These are phyloP conservation scores for Striga hermonthica DNA, from an alignment of 305 asterid species.

Conservation along the genomic window DNA sequence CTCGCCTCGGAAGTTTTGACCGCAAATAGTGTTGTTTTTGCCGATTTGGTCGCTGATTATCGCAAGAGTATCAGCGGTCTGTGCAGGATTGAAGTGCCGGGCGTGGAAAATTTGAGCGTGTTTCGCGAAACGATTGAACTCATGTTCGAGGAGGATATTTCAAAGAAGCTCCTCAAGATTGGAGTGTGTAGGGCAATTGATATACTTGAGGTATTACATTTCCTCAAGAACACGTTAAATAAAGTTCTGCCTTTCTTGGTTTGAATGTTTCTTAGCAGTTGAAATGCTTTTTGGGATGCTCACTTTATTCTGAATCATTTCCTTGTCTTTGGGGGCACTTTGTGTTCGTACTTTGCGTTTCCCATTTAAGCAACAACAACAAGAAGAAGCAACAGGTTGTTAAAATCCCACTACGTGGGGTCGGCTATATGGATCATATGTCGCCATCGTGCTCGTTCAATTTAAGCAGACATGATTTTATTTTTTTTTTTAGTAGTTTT, in stretches of 20 bases:
- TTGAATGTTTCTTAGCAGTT: conserved; percentile 8
- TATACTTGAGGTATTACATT: conserved; percentile 65
- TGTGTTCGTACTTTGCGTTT: not conserved
- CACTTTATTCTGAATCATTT: not conserved
- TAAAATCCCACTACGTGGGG: too few relatives aligned
- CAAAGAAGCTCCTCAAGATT: conserved; percentile 51
- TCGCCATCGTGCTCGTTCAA: too few relatives aligned
- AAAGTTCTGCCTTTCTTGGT: conserved; percentile 13
- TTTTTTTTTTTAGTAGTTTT: conserved; percentile 3
- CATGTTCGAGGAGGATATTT: conserved; percentile 78
- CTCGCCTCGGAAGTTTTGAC: conserved; percentile 66
- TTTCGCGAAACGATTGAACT: conserved; percentile 79
- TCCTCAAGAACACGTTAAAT: conserved; percentile 4
- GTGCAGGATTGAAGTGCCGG: conserved; percentile 90
- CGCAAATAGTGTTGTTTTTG: conserved; percentile 62
- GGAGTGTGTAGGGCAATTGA: conserved; percentile 75
- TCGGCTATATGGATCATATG: too few relatives aligned
- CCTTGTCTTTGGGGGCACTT: conserved; percentile 4
- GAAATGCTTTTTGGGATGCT: conserved; percentile 7
- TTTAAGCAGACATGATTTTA: too few relatives aligned
- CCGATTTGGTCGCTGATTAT: conserved; percentile 56
- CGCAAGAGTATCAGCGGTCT: conserved; percentile 52
- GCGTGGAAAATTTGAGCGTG: conserved; percentile 63
- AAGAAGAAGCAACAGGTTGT: too few relatives aligned
- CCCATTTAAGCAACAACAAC: too few relatives aligned